Evolutionary conservation across 768 basidiomycete species (phyloP).

Genomic region (Phlebiopsis gigantea): DNA sequence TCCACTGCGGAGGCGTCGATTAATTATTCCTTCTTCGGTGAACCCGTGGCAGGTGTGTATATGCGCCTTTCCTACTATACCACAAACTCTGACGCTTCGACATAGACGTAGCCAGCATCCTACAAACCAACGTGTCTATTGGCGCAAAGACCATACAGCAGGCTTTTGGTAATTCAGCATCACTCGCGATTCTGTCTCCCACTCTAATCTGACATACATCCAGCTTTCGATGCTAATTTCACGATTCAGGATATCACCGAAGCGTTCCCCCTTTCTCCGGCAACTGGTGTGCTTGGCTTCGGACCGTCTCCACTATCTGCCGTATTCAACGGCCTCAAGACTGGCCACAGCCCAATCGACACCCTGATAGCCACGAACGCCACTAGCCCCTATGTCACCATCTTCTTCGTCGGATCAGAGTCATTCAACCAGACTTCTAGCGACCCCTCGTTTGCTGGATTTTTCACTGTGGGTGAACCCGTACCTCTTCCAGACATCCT

Average conservation of each 20-base stretch:
- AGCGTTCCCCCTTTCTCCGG: background rate
- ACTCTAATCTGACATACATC: background rate
- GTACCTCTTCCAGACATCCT: conserved; percentile 2
- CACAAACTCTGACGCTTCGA: background rate
- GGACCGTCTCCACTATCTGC: background rate
- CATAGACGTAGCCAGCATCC: background rate
- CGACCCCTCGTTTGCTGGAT: conserved; percentile 5
- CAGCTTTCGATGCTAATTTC: background rate
- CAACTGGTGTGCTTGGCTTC: conserved; percentile 9
- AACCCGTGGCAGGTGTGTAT: background rate
- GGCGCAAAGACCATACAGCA: conserved; percentile 1
- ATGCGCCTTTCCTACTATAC: background rate
- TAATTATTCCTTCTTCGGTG: background rate
- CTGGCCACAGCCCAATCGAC: conserved; percentile 10
- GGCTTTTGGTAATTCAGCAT: background rate
- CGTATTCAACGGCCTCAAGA: background rate
- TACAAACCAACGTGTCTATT: background rate
- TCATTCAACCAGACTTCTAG: background rate
- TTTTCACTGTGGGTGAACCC: conserved; percentile 7
- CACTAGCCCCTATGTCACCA: conserved; percentile 2
- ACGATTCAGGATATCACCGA: background rate
- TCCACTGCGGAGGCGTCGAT: background rate
- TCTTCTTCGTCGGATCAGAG: conserved; percentile 10
- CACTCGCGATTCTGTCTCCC: background rate
- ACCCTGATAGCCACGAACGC: background rate